phyloP scores from a whole-genome alignment of 2,329 filamentous ascomycete genomes.

The Tothia fuscella region DNA sequence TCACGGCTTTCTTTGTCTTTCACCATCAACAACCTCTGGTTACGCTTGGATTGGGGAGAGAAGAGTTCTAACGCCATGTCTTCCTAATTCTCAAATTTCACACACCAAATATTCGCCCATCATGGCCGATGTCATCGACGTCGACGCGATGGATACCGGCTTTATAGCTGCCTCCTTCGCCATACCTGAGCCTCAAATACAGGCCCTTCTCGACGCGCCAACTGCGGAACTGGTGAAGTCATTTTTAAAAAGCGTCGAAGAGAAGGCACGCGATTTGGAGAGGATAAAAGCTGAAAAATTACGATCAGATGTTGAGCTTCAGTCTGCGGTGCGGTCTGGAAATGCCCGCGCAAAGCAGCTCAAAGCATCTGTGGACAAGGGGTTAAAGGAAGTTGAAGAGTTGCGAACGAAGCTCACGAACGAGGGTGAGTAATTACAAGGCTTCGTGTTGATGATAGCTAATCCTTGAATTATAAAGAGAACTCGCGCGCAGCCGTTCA shows the following conservation, averaged over 20 bases:
- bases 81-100: background rate
- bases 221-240: slow-evolving; percentile 67
- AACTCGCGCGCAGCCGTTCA: slow-evolving; percentile 62
- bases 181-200: slow-evolving; percentile 52
- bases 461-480: slow-evolving; percentile 41
- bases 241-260: slow-evolving; percentile 61
- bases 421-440: slow-evolving; percentile 51
- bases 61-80: background rate
- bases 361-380: slow-evolving; percentile 71
- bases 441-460: background rate
- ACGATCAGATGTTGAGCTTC: slow-evolving; percentile 80
- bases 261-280: slow-evolving; percentile 74
- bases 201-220: slow-evolving; percentile 50
- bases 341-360: slow-evolving; percentile 74
- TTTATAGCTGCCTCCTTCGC: slow-evolving; percentile 63
- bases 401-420: slow-evolving; percentile 68
- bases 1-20: no score
- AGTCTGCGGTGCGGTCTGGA: slow-evolving; percentile 73
- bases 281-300: slow-evolving; percentile 77
- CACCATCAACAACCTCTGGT: no score
- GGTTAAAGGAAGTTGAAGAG: slow-evolving; percentile 71
- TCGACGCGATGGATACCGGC: slow-evolving; percentile 52
- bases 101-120: background rate
- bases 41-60: no score
- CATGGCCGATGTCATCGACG: slow-evolving; percentile 26